Conservation (phyloP, 2,329 filamentous ascomycete species). For the Neopestalotiopsis rosae region DNA sequence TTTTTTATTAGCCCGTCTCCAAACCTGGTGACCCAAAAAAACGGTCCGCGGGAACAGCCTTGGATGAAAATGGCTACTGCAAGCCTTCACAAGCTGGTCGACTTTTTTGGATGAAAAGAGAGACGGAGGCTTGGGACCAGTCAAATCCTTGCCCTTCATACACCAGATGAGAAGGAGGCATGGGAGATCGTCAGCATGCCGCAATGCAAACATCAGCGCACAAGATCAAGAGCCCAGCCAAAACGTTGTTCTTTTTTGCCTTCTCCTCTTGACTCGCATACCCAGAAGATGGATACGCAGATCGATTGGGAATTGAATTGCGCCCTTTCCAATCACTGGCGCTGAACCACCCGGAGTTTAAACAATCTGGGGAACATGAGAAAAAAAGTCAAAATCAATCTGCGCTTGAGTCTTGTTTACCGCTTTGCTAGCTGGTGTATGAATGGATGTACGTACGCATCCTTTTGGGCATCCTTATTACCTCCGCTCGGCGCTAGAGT, state of each 20-base stretch:
- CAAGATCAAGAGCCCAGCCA: background rate
- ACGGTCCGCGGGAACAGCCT: background rate
- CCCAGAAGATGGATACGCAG: background rate
- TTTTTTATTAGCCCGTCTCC: background rate
- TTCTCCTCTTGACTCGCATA: background rate
- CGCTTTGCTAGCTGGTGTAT: background rate
- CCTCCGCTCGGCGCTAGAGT: slow-evolving; percentile 1
- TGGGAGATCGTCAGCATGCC: background rate
- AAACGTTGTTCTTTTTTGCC: background rate
- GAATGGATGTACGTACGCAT: background rate
- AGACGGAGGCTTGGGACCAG: background rate
- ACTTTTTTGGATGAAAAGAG: background rate
- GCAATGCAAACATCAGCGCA: background rate
- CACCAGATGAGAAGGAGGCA: background rate
- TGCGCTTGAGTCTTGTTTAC: background rate
- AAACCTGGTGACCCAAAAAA: background rate
- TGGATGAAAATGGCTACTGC: background rate
- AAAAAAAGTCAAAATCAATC: background rate
- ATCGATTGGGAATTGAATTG: background rate
- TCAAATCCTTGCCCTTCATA: background rate
- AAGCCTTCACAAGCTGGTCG: background rate
- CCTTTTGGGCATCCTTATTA: background rate
- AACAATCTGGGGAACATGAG: background rate
- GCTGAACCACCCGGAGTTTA: background rate
- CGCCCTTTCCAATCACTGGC: background rate